phyloP scores from a whole-genome alignment of 352 stramenopile species.

The Sclerospora graminicola region DNA sequence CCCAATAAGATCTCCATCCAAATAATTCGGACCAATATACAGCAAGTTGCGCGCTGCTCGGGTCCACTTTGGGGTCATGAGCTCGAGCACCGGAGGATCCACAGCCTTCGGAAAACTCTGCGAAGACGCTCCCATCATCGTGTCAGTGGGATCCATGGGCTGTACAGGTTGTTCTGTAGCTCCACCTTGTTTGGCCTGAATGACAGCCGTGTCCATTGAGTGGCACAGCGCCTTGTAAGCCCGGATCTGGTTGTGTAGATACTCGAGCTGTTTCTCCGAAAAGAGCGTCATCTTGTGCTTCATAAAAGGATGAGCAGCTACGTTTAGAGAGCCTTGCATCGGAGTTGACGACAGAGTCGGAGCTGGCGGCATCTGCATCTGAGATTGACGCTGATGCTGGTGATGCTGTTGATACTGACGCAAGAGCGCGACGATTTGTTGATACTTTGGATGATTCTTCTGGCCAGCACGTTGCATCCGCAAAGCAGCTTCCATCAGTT shows the following conservation, averaged over 20 bases:
- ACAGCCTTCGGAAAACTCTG: not conserved
- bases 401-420: conserved; percentile 61
- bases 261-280: conserved; percentile 78
- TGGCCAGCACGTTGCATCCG: conserved; percentile 72
- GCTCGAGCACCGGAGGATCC: conserved; percentile 15
- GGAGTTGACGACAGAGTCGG: conserved; percentile 8
- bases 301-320: conserved; percentile 52
- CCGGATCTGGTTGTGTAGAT: conserved; percentile 80
- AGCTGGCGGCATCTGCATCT: not conserved
- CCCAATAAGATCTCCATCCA: conserved; percentile 58
- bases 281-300: conserved; percentile 60
- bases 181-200: conserved; percentile 17
- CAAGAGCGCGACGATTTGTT: conserved; percentile 71
- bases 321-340: conserved; percentile 20
- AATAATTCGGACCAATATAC: conserved; percentile 48
- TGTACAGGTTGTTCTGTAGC: not conserved
- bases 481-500: conserved; percentile 77
- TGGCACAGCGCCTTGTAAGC: conserved; percentile 77
- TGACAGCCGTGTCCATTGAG: conserved; percentile 64
- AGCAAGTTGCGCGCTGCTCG: conserved; percentile 36
- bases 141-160: not conserved
- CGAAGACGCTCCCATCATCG: not conserved
- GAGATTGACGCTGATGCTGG: conserved; percentile 11
- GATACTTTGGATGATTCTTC: conserved; percentile 75
- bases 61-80: conserved; percentile 55